phyloP scores from a whole-genome alignment of 306 rosid genomes.

The Medicago ruthenica region DNA sequence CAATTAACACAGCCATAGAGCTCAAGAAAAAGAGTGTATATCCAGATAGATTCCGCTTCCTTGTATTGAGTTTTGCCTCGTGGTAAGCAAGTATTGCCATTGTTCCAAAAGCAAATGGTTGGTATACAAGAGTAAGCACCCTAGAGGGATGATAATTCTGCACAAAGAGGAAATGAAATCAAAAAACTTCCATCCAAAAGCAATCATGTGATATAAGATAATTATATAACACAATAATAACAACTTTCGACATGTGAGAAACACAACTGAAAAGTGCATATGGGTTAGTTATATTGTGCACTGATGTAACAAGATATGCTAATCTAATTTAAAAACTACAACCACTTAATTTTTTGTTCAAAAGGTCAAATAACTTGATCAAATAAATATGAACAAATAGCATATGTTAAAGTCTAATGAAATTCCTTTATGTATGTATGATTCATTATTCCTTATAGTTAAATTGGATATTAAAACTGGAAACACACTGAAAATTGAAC shows the following conservation, averaged over 20 bases:
- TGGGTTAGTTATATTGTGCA: too few relatives aligned
- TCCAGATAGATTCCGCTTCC: conserved; percentile 70
- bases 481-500: too few relatives aligned
- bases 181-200: not conserved
- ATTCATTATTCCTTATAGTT: too few relatives aligned
- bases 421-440: too few relatives aligned
- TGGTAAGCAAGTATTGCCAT: conserved; percentile 55
- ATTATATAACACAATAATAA: not conserved
- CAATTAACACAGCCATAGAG: conserved; percentile 66
- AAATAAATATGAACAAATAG: too few relatives aligned
- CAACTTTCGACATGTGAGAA: not conserved
- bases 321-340: too few relatives aligned
- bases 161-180: conserved; percentile 30
- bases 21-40: conserved; percentile 68
- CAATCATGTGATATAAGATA: not conserved
- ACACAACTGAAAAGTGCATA: too few relatives aligned
- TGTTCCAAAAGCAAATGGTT: conserved; percentile 86
- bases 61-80: conserved; percentile 76
- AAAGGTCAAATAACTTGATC: too few relatives aligned
- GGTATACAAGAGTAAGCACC: conserved; percentile 84
- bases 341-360: too few relatives aligned
- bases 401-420: too few relatives aligned
- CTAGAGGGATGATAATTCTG: conserved; percentile 84
- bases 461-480: too few relatives aligned
- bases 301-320: too few relatives aligned